Percentiles rank a stretch among this genome's conserved stretches.
phyloP scores from a whole-genome alignment of 2,329 filamentous ascomycete species.

The Fusarium metavorans region DNA sequence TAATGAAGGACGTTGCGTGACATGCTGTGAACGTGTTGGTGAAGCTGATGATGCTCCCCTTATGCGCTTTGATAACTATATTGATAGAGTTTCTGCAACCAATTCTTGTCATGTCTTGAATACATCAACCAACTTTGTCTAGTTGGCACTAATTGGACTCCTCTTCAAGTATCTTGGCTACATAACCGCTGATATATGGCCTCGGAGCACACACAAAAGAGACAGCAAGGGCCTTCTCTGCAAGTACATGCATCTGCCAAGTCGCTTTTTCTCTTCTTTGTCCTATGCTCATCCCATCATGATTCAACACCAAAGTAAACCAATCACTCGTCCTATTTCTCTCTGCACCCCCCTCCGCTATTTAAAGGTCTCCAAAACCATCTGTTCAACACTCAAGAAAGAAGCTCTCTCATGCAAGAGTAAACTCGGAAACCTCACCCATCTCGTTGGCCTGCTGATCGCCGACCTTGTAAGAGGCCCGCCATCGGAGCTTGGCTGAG shows the following conservation, averaged over 20 bases:
- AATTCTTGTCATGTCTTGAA: not conserved
- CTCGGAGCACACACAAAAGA: slow-evolving; percentile 2
- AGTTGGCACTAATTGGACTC: not conserved
- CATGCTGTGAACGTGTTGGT: not conserved
- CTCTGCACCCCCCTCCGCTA: not conserved
- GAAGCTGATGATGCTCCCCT: not conserved
- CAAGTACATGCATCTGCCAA: slow-evolving; percentile 28
- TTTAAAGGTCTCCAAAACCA: slow-evolving; percentile 1
- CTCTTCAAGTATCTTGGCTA: not conserved
- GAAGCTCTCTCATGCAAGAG: slow-evolving; percentile 67
- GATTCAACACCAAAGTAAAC: slow-evolving; percentile 1
- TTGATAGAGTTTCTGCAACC: not conserved
- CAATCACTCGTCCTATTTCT: not conserved
- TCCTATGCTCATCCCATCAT: slow-evolving; percentile 11
- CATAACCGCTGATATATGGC: not conserved
- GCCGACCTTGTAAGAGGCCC: slow-evolving; percentile 81
- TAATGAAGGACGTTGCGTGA: not conserved
- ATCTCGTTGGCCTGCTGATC: slow-evolving; percentile 78
- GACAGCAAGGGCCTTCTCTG: slow-evolving; percentile 20
- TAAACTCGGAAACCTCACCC: slow-evolving; percentile 85
- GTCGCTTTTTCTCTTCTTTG: slow-evolving; percentile 33
- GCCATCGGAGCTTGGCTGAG: slow-evolving; percentile 91
- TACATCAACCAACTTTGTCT: not conserved
- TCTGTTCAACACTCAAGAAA: not conserved
- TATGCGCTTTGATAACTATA: not conserved